These are phyloP conservation scores for Argentina anserina DNA, from an alignment of 306 rosid genomes.

Conservation along the genomic window DNA sequence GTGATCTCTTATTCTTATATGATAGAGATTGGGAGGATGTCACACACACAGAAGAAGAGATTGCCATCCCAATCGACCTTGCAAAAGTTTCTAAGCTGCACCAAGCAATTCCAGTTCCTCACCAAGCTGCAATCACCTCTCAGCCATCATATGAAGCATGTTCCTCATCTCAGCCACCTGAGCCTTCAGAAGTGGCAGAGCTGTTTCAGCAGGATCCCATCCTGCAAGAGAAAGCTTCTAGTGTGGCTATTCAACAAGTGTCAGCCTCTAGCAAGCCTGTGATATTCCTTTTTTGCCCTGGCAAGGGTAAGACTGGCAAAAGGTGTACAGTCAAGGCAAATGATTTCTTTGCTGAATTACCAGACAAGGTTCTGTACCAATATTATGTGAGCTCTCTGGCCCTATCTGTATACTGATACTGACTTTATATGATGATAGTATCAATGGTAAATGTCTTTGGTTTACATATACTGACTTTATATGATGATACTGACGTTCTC, in stretches of 20 bases:
- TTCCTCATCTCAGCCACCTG: slow-evolving; percentile 51
- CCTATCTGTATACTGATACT: not conserved
- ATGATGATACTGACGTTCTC: no score
- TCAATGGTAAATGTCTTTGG: not conserved
- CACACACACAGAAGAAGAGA: no score
- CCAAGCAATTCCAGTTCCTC: slow-evolving; percentile 77
- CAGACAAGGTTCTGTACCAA: slow-evolving; percentile 84
- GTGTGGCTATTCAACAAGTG: slow-evolving; percentile 44
- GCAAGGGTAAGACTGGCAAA: slow-evolving; percentile 66
- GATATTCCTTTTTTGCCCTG: slow-evolving; percentile 88
- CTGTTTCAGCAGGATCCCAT: slow-evolving; percentile 34
- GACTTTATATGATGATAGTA: not conserved
- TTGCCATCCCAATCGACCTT: no score
- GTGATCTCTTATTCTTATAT: not conserved
- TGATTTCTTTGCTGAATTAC: slow-evolving; percentile 80
- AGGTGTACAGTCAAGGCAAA: slow-evolving; percentile 76
- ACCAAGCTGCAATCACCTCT: slow-evolving; percentile 55
- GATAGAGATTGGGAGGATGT: not conserved
- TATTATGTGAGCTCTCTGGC: slow-evolving; percentile 67
- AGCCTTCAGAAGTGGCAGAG: slow-evolving; percentile 31
- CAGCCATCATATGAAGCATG: slow-evolving; percentile 58
- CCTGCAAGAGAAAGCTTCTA: slow-evolving; percentile 32
- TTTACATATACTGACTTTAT: not conserved
- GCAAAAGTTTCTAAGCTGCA: slow-evolving; percentile 72
- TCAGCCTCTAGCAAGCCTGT: slow-evolving; percentile 65